Conservation (phyloP, 148 eudicot species). For the Vaccinium myrtillus region DNA sequence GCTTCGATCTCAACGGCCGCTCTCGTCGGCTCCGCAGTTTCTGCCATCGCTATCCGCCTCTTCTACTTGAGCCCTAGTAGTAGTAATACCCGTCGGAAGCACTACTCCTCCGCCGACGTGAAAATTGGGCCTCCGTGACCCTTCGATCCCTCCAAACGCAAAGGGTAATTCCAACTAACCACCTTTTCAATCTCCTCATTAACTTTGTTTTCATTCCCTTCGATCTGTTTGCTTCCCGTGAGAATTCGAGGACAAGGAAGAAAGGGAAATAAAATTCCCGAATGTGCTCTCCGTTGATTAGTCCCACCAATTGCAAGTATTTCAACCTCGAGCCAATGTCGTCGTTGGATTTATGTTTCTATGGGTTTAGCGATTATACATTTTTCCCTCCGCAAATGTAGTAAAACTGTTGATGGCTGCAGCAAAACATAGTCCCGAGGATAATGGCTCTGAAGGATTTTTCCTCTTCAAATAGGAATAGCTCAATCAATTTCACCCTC, state of each 20-base stretch:
- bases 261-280: neutral
- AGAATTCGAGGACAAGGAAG: neutral
- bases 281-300: neutral
- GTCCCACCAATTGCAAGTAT: no score
- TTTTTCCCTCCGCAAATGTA: no score
- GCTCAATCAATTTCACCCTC: no score
- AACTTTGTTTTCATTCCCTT: neutral
- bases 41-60: constrained; percentile 47
- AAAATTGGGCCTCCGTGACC: constrained; percentile 34
- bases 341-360: neutral
- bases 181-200: neutral
- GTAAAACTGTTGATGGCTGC: no score
- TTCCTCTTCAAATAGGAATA: no score
- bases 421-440: no score
- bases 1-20: constrained; percentile 53
- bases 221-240: neutral
- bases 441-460: no score
- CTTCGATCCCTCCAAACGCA: constrained; percentile 69
- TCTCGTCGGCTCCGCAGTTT: constrained; percentile 49
- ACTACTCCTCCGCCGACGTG: constrained; percentile 19
- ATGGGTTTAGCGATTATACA: no score
- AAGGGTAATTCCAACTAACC: constrained; percentile 34
- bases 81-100: neutral
- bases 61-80: constrained; percentile 32
- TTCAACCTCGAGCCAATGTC: neutral